Evolutionary conservation across 2,329 filamentous ascomycete species (phyloP).

Genomic region (Xylaria sp.): DNA sequence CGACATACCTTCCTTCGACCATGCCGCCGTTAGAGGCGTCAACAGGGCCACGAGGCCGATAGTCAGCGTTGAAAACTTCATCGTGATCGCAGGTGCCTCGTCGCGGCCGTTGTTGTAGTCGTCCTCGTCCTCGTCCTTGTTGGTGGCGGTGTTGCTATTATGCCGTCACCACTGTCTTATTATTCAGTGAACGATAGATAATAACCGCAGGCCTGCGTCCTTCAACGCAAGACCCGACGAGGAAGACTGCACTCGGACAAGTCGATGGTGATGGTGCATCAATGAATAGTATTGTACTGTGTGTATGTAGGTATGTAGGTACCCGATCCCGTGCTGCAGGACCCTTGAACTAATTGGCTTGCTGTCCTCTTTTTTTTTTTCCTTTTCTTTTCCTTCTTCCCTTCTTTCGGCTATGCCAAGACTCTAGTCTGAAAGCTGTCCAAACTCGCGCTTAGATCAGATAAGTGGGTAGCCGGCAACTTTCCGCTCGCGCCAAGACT

Average conservation of each 20-base stretch:
- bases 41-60: constrained; percentile 76
- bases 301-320: neutral
- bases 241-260: constrained; percentile 15
- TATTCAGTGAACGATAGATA: neutral
- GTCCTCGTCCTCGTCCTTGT: neutral
- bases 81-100: constrained; percentile 57
- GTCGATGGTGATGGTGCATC: constrained; percentile 19
- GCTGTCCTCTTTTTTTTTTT: constrained; percentile 22
- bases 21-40: constrained; percentile 75
- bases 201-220: constrained; percentile 13
- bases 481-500: no score
- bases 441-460: constrained; percentile 18
- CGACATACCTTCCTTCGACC: constrained; percentile 82
- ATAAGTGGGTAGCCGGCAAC: no score
- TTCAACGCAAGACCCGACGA: constrained; percentile 12
- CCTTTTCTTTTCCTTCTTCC: neutral
- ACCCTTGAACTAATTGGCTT: constrained; percentile 7
- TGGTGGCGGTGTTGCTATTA: neutral
- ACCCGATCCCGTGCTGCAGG: neutral
- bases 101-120: constrained; percentile 6
- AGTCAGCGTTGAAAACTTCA: constrained; percentile 77
- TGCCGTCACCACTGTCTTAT: no score
- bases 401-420: constrained; percentile 1
- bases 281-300: neutral
- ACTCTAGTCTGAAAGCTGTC: constrained; percentile 23